Conservation (phyloP, 768 basidiomycete genomes). For the Boletus pseudo-olivaceus region DNA sequence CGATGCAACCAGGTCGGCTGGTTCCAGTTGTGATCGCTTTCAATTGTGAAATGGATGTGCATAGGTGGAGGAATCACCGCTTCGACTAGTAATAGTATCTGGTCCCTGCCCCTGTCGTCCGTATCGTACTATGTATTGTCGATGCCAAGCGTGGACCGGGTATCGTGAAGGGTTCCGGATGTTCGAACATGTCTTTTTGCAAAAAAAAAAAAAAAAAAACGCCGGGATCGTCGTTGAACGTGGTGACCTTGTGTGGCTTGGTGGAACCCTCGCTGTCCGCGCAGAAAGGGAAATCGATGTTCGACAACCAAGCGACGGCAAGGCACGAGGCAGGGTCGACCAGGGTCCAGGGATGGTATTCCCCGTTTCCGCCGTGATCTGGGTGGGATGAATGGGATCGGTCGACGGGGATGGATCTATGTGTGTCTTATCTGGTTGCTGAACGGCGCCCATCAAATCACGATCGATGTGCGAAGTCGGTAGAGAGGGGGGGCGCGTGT, state of each 20-base stretch:
- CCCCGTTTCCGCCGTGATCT: constrained; percentile 26
- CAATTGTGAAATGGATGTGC: background rate
- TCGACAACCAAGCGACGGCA: background rate
- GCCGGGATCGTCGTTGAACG: constrained; percentile 20
- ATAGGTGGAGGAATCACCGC: no score
- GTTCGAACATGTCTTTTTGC: background rate
- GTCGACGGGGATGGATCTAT: background rate
- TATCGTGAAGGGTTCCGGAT: no score
- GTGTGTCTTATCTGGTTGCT: constrained; percentile 1
- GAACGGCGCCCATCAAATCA: constrained; percentile 20
- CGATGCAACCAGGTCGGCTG: no score
- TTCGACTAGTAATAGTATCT: no score
- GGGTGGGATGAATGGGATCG: constrained; percentile 7
- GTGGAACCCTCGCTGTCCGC: no score
- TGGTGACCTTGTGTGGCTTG: no score
- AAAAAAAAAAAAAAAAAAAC: no score
- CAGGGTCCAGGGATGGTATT: constrained; percentile 19
- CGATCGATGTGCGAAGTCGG: constrained; percentile 19
- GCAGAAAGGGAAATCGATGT: constrained; percentile 24
- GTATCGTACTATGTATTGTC: no score
- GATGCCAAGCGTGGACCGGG: no score
- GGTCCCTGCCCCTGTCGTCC: no score
- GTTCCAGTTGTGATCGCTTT: constrained; percentile 5
- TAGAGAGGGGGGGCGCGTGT: constrained; percentile 17
- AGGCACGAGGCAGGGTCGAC: constrained; percentile 23